Evolutionary conservation across 169 alveolate species (phyloP).

Genomic region (Plasmodium inui): DNA sequence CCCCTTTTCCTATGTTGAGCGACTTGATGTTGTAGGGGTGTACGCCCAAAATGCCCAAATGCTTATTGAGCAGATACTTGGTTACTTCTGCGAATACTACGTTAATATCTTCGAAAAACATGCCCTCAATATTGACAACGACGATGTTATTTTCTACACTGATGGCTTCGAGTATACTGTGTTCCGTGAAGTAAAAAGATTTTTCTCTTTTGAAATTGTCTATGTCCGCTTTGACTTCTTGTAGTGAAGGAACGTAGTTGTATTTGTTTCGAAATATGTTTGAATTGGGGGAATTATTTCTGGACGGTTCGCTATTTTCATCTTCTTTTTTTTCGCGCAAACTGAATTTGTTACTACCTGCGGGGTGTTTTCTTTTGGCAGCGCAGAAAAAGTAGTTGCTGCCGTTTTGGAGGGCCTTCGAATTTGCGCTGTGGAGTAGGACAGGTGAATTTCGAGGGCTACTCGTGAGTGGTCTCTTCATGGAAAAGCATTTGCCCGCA

Average conservation of each 20-base stretch:
- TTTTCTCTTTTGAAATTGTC: slow-evolving; percentile 47
- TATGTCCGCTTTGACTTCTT: slow-evolving; percentile 39
- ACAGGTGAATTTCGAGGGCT: neutral
- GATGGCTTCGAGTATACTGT: slow-evolving; percentile 71
- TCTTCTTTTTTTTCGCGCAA: slow-evolving; percentile 24
- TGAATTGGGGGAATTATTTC: slow-evolving; percentile 4
- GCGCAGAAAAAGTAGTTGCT: slow-evolving; percentile 4
- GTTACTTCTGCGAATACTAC: slow-evolving; percentile 69
- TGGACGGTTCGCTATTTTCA: slow-evolving; percentile 15
- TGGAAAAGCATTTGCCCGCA: neutral
- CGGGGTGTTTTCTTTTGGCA: slow-evolving; percentile 5
- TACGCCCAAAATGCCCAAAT: slow-evolving; percentile 56
- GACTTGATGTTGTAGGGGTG: slow-evolving; percentile 60
- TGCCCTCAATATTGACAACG: slow-evolving; percentile 65
- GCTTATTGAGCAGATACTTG: slow-evolving; percentile 25
- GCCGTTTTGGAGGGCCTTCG: neutral
- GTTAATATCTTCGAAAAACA: slow-evolving; percentile 66
- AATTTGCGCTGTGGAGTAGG: neutral
- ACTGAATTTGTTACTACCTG: slow-evolving; percentile 11
- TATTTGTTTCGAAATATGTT: slow-evolving; percentile 68
- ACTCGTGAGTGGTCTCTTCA: neutral
- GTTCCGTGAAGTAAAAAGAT: slow-evolving; percentile 71
- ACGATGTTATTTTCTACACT: slow-evolving; percentile 63
- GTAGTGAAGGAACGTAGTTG: slow-evolving; percentile 55
- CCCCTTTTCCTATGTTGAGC: slow-evolving; percentile 6